Evolutionary conservation across 768 basidiomycete species (phyloP).

Genomic region (Trametes cubensis): DNA sequence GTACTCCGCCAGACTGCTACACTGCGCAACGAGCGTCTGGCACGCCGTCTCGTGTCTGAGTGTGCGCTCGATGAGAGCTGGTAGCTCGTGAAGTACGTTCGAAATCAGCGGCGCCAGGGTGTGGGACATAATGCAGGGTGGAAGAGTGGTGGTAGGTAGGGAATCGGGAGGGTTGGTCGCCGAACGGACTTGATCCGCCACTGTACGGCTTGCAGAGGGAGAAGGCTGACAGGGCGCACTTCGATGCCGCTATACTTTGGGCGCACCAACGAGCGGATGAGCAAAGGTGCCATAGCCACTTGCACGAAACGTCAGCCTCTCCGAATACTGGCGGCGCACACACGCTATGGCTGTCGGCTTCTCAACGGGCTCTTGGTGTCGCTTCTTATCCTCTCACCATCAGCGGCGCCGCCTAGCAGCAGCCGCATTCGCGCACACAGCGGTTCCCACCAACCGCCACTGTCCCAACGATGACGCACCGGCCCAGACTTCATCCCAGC

Average conservation of each 20-base stretch:
- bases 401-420: neutral
- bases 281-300: neutral
- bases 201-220: neutral
- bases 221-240: neutral
- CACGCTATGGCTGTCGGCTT: neutral
- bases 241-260: neutral
- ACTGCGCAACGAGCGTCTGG: constrained; percentile 21
- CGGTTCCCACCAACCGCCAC: neutral
- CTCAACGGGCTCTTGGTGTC: neutral
- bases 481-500: neutral
- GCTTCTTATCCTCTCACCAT: neutral
- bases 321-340: constrained; percentile 1
- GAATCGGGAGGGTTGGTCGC: neutral
- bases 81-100: constrained; percentile 15
- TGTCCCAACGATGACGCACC: neutral
- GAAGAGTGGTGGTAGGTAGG: neutral
- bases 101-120: constrained; percentile 12
- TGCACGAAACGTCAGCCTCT: constrained; percentile 8
- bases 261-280: too few relatives aligned
- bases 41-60: constrained; percentile 20
- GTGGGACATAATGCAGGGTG: neutral
- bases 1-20: constrained; percentile 11
- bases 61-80: constrained; percentile 18
- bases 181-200: neutral
- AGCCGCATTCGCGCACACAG: neutral